phyloP scores from a whole-genome alignment of 176 grass and related monocot genomes.

The Carex parvula region DNA sequence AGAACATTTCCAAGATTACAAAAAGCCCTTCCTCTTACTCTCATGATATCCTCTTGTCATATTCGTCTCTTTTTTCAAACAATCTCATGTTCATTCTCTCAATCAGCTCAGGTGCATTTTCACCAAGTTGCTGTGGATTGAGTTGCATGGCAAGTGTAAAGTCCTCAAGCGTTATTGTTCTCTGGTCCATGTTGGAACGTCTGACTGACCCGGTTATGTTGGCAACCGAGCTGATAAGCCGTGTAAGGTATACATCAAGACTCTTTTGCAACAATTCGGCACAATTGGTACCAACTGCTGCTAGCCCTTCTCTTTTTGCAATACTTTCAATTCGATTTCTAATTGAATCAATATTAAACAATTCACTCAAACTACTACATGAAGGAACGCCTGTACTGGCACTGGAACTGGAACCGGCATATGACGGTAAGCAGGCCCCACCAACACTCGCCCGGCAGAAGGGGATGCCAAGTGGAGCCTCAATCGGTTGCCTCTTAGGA shows the following conservation, averaged over 20 bases:
- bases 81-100: slow-evolving; percentile 25
- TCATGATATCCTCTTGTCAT: slow-evolving; percentile 25
- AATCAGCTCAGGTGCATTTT: slow-evolving; percentile 22
- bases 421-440: slow-evolving; percentile 41
- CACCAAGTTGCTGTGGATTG: slow-evolving; percentile 16
- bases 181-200: slow-evolving; percentile 1
- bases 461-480: slow-evolving; percentile 72
- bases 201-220: slow-evolving; percentile 40
- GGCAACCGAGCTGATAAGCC: slow-evolving; percentile 61
- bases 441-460: slow-evolving; percentile 50
- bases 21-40: slow-evolving; percentile 8
- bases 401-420: slow-evolving; percentile 30
- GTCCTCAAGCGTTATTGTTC: slow-evolving; percentile 17
- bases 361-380: slow-evolving; percentile 37
- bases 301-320: slow-evolving; percentile 60
- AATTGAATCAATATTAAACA: slow-evolving; percentile 47
- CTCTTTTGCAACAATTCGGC: slow-evolving; percentile 76
- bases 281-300: slow-evolving; percentile 61
- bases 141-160: slow-evolving; percentile 25
- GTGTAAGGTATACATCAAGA: slow-evolving; percentile 64
- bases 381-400: slow-evolving; percentile 24
- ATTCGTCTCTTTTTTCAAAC: slow-evolving; percentile 26
- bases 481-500: slow-evolving; percentile 22
- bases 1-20: slow-evolving; percentile 15
- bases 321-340: slow-evolving; percentile 68